Evolutionary conservation across 306 rosid genomes (phyloP).

Genomic region (Prunus armeniaca): DNA sequence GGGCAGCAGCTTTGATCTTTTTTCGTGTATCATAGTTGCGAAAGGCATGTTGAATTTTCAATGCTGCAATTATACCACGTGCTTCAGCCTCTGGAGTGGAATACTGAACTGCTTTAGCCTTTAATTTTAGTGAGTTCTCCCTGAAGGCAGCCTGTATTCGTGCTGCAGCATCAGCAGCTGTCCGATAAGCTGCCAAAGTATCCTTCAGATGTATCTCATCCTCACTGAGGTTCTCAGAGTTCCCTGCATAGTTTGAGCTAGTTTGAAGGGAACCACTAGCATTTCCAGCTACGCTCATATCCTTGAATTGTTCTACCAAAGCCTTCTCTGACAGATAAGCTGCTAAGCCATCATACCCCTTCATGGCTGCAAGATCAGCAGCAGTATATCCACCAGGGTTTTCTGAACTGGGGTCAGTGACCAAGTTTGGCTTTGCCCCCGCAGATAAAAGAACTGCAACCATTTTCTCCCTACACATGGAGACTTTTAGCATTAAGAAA

Average conservation of each 20-base stretch:
- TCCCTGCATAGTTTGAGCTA: conserved; percentile 29
- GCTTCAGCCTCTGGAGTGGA: conserved; percentile 77
- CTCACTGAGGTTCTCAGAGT: conserved; percentile 59
- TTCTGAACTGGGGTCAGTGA: conserved; percentile 79
- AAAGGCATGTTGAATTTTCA: conserved; percentile 96
- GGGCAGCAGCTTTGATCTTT: conserved; percentile 75
- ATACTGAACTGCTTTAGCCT: conserved; percentile 43
- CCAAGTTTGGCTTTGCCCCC: conserved; percentile 91
- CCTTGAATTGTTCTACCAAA: conserved; percentile 72
- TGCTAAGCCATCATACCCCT: conserved; percentile 77
- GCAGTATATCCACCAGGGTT: conserved; percentile 77
- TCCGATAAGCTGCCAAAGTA: conserved; percentile 72
- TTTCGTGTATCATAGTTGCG: conserved; percentile 61
- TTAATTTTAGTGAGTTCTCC: conserved; percentile 64
- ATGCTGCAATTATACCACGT: conserved; percentile 75
- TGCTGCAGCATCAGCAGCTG: conserved; percentile 94
- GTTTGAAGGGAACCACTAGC: conserved; percentile 72
- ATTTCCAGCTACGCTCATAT: conserved; percentile 87
- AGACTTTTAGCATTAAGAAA: not conserved
- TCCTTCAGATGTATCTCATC: conserved; percentile 74
- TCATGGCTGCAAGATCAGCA: conserved; percentile 71
- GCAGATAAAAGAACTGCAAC: conserved; percentile 70
- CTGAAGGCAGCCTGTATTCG: conserved; percentile 86
- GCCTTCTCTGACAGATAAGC: conserved; percentile 94
- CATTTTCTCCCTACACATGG: conserved; percentile 75